Conservation (phyloP, 345 rosid species). For the Tarenaya hassleriana region DNA sequence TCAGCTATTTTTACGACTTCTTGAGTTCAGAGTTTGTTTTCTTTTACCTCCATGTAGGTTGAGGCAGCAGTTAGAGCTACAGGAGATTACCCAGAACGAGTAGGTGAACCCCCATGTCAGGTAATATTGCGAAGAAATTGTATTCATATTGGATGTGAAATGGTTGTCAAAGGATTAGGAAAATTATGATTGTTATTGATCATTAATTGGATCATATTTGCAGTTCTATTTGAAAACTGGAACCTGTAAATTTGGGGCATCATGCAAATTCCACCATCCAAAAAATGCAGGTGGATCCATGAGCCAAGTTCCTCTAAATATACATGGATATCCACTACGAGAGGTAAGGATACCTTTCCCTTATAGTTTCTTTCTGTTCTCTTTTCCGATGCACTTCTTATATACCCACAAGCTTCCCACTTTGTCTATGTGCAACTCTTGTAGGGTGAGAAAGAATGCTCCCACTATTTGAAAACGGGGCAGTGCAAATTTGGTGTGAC, state of each 20-base stretch:
- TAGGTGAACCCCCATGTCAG: slow-evolving; percentile 83
- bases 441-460: slow-evolving; percentile 92
- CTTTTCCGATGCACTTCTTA: too few relatives aligned
- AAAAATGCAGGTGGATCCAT: slow-evolving; percentile 63
- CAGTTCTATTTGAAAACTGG: slow-evolving; percentile 87
- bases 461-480: slow-evolving; percentile 89
- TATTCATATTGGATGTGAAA: not conserved
- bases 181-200: too few relatives aligned
- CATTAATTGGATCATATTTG: slow-evolving; percentile 15
- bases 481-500: slow-evolving; percentile 88
- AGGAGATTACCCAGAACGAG: slow-evolving; percentile 79
- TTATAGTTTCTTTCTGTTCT: not conserved
- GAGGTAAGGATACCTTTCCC: slow-evolving; percentile 38
- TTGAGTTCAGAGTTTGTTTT: not conserved
- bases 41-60: slow-evolving; percentile 32
- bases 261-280: slow-evolving; percentile 97
- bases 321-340: slow-evolving; percentile 71
- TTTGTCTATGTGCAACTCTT: slow-evolving; percentile 14
- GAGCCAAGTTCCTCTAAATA: slow-evolving; percentile 56
- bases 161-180: not conserved
- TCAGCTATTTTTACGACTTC: not conserved
- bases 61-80: slow-evolving; percentile 74
- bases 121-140: slow-evolving; percentile 27
- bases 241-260: slow-evolving; percentile 90
- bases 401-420: too few relatives aligned